A percentile compares a stretch with the other conserved stretches of the same genome.
These are phyloP conservation scores for Calonectria ilicicola DNA, from an alignment of 2,329 filamentous ascomycete genomes.

Conservation along the genomic window DNA sequence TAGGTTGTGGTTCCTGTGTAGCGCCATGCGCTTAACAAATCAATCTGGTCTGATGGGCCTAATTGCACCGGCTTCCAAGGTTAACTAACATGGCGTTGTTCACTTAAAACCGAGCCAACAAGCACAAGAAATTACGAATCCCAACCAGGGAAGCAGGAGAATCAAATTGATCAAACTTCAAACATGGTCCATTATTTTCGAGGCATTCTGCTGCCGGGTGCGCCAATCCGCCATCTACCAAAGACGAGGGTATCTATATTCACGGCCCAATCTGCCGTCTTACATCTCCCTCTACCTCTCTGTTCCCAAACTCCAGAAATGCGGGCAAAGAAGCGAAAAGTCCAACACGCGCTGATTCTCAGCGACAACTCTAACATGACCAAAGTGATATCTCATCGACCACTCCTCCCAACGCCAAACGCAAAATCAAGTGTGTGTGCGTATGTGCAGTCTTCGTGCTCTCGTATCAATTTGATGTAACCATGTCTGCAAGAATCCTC, in stretches of 20 bases:
- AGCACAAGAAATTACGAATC: neutral
- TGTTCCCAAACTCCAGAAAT: slow-evolving; percentile 5
- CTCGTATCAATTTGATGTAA: slow-evolving; percentile 26
- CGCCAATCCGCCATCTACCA: neutral
- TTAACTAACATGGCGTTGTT: neutral
- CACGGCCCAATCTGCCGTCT: neutral
- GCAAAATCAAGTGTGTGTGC: slow-evolving; percentile 19
- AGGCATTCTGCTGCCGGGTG: slow-evolving; percentile 13
- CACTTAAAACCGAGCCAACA: neutral
- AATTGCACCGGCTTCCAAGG: neutral
- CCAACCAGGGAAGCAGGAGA: neutral
- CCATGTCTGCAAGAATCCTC: slow-evolving; percentile 1
- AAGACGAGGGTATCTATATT: slow-evolving; percentile 7
- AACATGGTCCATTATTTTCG: slow-evolving; percentile 16
- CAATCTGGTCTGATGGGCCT: no score
- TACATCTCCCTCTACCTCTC: neutral
- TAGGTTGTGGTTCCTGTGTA: neutral
- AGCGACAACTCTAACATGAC: slow-evolving; percentile 16
- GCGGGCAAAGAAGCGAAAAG: slow-evolving; percentile 3
- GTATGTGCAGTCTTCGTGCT: slow-evolving; percentile 20
- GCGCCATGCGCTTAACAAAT: neutral
- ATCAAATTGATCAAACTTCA: neutral
- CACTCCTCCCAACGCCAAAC: slow-evolving; percentile 37
- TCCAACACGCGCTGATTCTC: slow-evolving; percentile 11
- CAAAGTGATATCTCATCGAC: slow-evolving; percentile 35